Evolutionary conservation across 306 rosid genomes (phyloP).

Genomic region (Vigna angularis): DNA sequence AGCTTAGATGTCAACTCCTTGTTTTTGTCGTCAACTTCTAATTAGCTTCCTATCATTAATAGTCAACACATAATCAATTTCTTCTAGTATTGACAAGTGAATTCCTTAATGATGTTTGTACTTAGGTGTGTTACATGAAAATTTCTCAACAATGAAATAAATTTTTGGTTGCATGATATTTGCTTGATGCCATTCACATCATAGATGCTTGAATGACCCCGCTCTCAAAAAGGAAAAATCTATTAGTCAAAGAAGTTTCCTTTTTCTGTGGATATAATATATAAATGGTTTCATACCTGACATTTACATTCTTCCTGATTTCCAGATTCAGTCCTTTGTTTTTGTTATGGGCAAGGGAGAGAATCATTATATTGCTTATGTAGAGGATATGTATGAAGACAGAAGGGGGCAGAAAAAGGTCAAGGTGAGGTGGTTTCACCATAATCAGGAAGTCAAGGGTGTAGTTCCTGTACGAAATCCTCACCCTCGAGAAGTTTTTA

Average conservation of each 20-base stretch:
- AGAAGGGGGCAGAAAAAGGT: slow-evolving; percentile 92
- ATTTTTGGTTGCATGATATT: neutral
- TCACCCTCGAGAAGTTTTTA: slow-evolving; percentile 94
- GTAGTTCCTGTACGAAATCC: slow-evolving; percentile 70
- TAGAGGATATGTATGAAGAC: slow-evolving; percentile 99
- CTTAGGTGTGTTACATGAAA: neutral
- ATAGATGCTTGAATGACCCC: neutral
- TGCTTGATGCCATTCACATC: neutral
- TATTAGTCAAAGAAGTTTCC: neutral
- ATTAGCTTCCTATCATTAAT: neutral
- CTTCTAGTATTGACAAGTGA: neutral
- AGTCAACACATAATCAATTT: neutral
- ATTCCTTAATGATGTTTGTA: neutral
- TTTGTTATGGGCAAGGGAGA: slow-evolving; percentile 98
- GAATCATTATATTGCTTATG: slow-evolving; percentile 83
- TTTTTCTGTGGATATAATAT: neutral
- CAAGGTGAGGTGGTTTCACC: slow-evolving; percentile 98
- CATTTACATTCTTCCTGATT: slow-evolving; percentile 43
- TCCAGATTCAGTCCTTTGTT: slow-evolving; percentile 89
- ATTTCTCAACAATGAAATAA: neutral
- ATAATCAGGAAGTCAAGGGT: slow-evolving; percentile 91
- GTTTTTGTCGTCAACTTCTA: neutral
- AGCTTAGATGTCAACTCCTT: neutral
- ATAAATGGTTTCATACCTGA: slow-evolving; percentile 16
- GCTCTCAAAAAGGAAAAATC: too few relatives aligned